These are phyloP conservation scores for Pyrenula massariospora DNA, from an alignment of 495 filamentous ascomycete species.

Conservation along the genomic window DNA sequence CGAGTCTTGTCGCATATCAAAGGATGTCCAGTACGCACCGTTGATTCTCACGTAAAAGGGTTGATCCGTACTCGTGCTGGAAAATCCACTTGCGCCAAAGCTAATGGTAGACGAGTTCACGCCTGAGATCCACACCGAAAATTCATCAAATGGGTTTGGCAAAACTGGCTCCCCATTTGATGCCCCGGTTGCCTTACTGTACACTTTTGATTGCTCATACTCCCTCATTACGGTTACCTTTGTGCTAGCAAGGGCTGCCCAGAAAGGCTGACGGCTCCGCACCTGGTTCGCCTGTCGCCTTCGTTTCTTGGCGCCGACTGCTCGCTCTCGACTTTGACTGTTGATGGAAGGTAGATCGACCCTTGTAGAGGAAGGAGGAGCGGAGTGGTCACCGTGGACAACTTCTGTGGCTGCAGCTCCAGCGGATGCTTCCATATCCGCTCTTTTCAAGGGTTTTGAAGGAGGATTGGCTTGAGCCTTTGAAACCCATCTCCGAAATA, in stretches of 20 bases:
- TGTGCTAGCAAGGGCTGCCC: slow-evolving; percentile 86
- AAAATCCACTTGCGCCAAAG: slow-evolving; percentile 51
- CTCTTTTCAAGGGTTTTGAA: slow-evolving; percentile 30
- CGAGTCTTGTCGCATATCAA: slow-evolving; percentile 25
- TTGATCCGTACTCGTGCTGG: slow-evolving; percentile 41
- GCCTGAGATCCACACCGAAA: slow-evolving; percentile 78
- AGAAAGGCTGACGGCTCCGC: slow-evolving; percentile 80
- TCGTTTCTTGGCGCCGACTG: slow-evolving; percentile 63
- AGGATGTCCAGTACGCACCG: slow-evolving; percentile 74
- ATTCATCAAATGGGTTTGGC: slow-evolving; percentile 66
- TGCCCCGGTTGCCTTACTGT: slow-evolving; percentile 61
- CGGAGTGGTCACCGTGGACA: slow-evolving; percentile 29
- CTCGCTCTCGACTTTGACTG: slow-evolving; percentile 41
- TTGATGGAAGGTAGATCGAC: slow-evolving; percentile 40
- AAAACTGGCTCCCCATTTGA: slow-evolving; percentile 76
- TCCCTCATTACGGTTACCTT: slow-evolving; percentile 91
- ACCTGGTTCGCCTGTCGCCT: slow-evolving; percentile 82
- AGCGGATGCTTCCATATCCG: slow-evolving; percentile 45
- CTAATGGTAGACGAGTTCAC: slow-evolving; percentile 71
- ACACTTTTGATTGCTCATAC: slow-evolving; percentile 73
- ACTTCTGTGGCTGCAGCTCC: slow-evolving; percentile 30
- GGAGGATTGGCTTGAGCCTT: slow-evolving; percentile 34
- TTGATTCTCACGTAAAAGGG: slow-evolving; percentile 87
- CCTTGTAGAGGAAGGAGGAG: slow-evolving; percentile 33
- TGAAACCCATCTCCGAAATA: slow-evolving; percentile 40